Conservation (phyloP, 2,329 filamentous ascomycete genomes). For the Cladosporium austrohemisphaericum region DNA sequence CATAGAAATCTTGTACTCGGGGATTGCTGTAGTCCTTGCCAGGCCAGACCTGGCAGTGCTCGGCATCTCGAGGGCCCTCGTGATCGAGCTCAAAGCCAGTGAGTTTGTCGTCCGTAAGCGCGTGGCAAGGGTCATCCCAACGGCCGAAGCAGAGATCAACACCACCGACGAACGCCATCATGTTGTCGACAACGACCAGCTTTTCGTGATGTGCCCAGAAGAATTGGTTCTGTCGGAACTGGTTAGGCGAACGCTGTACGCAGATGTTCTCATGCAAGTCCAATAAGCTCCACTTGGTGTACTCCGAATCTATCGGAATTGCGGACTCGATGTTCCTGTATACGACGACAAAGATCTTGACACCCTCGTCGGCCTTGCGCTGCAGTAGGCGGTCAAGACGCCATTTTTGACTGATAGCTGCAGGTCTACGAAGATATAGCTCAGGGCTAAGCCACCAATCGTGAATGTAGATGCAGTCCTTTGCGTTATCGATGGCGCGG, state of each 20-base stretch:
- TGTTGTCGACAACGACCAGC: constrained; percentile 93
- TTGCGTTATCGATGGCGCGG: constrained; percentile 91
- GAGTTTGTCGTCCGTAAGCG: constrained; percentile 84
- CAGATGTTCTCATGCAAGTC: constrained; percentile 96
- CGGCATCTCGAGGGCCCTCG: constrained; percentile 75
- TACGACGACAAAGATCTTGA: constrained; percentile 96
- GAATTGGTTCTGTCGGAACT: constrained; percentile 98
- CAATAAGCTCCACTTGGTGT: constrained; percentile 92
- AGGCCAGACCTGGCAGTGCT: constrained; percentile 93
- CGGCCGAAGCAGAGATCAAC: constrained; percentile 95
- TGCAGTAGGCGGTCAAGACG: constrained; percentile 89
- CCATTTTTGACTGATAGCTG: constrained; percentile 97
- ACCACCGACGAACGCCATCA: constrained; percentile 89
- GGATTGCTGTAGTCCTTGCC: constrained; percentile 99
- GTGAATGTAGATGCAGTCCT: constrained; percentile 97
- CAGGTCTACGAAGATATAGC: constrained; percentile 87
- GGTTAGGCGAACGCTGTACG: constrained; percentile 92
- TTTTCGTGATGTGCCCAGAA: constrained; percentile 99
- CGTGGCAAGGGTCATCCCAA: constrained; percentile 95
- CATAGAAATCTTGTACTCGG: constrained; percentile 90
- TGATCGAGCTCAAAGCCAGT: constrained; percentile 82
- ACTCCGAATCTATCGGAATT: constrained; percentile 95
- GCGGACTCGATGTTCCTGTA: constrained; percentile 97
- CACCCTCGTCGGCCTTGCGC: constrained; percentile 86
- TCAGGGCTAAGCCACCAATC: constrained; percentile 99